These are phyloP conservation scores for Erythrophleum ivorense DNA, from an alignment of 331 rosid genomes.

Conservation along the genomic window DNA sequence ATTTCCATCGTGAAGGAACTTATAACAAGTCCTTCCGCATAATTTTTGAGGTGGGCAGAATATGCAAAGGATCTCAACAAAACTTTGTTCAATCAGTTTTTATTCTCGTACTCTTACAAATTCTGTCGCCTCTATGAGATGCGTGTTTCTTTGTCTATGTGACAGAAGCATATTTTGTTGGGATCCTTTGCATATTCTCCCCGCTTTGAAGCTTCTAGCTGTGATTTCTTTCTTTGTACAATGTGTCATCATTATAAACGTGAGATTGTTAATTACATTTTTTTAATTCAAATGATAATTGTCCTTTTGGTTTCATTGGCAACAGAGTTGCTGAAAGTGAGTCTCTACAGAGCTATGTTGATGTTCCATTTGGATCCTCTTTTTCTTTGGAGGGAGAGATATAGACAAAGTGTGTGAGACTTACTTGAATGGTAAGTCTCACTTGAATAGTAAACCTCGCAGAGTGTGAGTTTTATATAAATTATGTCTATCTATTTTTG, in stretches of 20 bases:
- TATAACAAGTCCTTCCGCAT: not conserved
- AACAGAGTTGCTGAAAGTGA: not conserved
- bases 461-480: no score
- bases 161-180: not conserved
- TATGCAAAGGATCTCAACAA: slow-evolving; percentile 17
- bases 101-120: not conserved
- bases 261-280: not conserved
- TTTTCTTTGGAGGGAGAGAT: no score
- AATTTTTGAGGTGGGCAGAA: not conserved
- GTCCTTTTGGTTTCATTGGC: not conserved
- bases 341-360: no score
- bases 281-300: not conserved
- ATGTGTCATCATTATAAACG: not conserved
- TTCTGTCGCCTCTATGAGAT: not conserved
- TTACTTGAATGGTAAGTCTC: no score
- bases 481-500: no score
- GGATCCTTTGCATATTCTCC: slow-evolving; percentile 20
- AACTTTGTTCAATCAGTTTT: not conserved
- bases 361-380: no score
- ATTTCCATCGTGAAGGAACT: not conserved
- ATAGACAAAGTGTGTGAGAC: no score
- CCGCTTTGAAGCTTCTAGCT: not conserved
- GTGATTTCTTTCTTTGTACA: not conserved
- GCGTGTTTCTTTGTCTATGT: not conserved
- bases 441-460: no score